Base-by-base conservation (phyloP, 352 stramenopile species). In the Pythium dissimile region DNA sequence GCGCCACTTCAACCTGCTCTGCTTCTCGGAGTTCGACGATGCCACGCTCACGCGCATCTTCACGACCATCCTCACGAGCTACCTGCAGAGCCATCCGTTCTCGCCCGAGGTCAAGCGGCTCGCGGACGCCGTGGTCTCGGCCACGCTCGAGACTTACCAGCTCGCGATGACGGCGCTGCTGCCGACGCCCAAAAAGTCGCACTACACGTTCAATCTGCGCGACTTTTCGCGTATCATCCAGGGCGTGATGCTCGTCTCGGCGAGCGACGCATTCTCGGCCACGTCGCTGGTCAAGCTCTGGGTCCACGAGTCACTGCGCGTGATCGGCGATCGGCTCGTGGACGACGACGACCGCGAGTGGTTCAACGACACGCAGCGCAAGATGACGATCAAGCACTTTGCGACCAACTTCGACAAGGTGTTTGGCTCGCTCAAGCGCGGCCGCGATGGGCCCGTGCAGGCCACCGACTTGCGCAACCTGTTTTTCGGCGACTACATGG, bases 201-300 rank as follows among this genome's bases (percentile, higher is more conserved):
- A 98, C 72, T 98, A 98, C 72, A 98, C 93, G 15, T 98, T 98
- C 70, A 98, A 98, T 44, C 59, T 98, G 47, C 82, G 94, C 6
- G 94, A 98, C 63, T 98, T 98, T 52, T 90, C 84, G 30, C 73
- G 92, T 41, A 91, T 98, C 31, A 84, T 98, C 7, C 93, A 98
- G 54, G 93, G 94, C 26, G 88, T 98, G 24, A 92, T 98, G 74
- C 72, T 98, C 13, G 84, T 97, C 4, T 75, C 84, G 5, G 72
- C 87, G 1, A 92, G 71, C 31, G 88, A 97, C 12, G 54, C 77
- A 28, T 97, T 97, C 31, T 80, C 73, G 2, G 78, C 86, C 9
- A 90, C 75, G 11, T 81, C 64, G 18, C 73, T 98, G 18, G 86
- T 96, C 10, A 94, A 96, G 48, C 70, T 98, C 9, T 98, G 94